Base-by-base conservation (phyloP, 2,329 filamentous ascomycete species). In the Colletotrichum gloeosporioides region DNA sequence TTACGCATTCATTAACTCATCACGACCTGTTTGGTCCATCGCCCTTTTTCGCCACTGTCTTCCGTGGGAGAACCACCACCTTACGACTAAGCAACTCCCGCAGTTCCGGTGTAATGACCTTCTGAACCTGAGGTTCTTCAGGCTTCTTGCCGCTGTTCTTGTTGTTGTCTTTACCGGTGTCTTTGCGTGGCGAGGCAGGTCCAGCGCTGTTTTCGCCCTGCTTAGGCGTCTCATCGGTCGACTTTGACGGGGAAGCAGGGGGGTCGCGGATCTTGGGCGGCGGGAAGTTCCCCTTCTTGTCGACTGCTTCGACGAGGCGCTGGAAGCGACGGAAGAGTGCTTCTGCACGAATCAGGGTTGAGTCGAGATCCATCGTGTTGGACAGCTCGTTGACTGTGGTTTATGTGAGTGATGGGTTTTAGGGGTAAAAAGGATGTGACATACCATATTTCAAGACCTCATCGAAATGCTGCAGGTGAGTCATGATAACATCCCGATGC, bases 401-500 rank as follows among this genome's bases (percentile, higher is more conserved):
- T 13, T 69, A 6, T 6, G 65, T 78, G 78, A 78, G 78, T 67
- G n/a, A 74, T 36, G 3, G n/a, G 9, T 29, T 18, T 18, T n/a
- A 31, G 8, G 22, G 44, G 2, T 9, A 18, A 18, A 16, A 6
- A 6, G 44, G 16, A 39, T n/a, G 5, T 32, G 32, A 88, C 93
- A 73, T 90, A 96, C 95, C 90, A 82, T 99, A 99, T 88, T 99
- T 99, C 32, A 99, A 87, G 36, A 99, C 95, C 85, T 99, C 98
- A 79, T 99, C 97, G 86, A 99, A 99, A 80, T 96, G 95, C 82
- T 95, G 92, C 31, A 99, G 87, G 85, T 99, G 97, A 71, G 94
- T 92, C 93, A 99, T 98, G 77, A 99, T 99, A 15, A 99, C 94
- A 82, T 96, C 94, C n/a, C 96, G 89, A 81, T 99, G 97, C 86